Evolutionary conservation across 176 grass and related monocot genomes (phyloP), one percentile per base, ranked within the genome.

Genomic region (Zizania latifolia): DNA sequence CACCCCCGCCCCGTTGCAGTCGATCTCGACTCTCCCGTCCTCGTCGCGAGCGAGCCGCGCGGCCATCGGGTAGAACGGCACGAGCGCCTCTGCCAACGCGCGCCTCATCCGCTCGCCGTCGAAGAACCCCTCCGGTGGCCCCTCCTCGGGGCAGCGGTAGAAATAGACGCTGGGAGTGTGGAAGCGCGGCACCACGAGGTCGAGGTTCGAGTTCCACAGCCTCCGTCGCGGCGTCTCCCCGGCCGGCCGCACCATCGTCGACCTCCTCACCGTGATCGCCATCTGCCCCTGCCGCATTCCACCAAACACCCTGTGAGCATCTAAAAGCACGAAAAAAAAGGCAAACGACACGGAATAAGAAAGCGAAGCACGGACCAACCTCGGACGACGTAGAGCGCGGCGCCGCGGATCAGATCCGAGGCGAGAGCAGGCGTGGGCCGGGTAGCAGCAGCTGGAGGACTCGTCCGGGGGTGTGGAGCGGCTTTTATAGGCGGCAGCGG

Each of bases 161-260:
- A 96, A 92, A 78, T 96, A 96, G 22, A 92, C 86, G 63, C 89
- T 96, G 40, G 93, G 93, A 16, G 93, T 96, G 86, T 92, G 86
- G 86, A 92, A 92, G 45, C 89, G 86, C 41, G 89, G 93, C 31
- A 92, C 93, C 11, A 92, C 93, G 55, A 96, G 77, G 39, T 96
- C 93, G 3, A 90, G 93, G 71, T 92, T 96, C 14, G 93, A 92
- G 81, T 92, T 92, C 93, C 93, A 96, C 8, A 96, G 74, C 70
- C 83, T 16, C 74, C 54, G 56, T 54, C 62, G 56, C 23, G 86
- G 93, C 48, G 86, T 87, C 70, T 90, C 80, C 72, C 31, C 77
- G 9, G 89, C 84, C 58, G 93, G 93, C 39, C 65, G 71, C 67
- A 96, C 92, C 89, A 96, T 87, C 65, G 85, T 86, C 16, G 89